Evolutionary conservation across 805 yeast genomes (phyloP), one percentile per base, ranked within the genome.

Genomic region (Saccharomycopsis schoenii): DNA sequence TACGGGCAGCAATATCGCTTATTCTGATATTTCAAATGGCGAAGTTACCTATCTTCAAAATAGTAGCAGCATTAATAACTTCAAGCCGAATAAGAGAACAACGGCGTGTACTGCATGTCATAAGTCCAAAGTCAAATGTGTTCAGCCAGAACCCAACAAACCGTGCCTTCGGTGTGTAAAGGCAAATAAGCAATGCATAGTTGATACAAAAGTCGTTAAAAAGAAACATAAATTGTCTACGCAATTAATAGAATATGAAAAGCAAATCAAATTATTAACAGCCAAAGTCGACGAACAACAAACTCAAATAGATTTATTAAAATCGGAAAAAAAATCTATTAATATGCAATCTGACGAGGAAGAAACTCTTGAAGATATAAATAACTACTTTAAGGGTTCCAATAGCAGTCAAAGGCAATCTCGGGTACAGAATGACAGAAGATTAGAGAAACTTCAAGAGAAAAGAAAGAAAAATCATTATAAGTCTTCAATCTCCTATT

Each of bases 91-190:
- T 14, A 47, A 14, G 21, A 47, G 84, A 57, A 72, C 85, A 0
- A 83, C 81, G 14, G 88, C 88, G 1, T 84, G 89, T 70, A 82
- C 80, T 65, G 76, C 82, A n/a, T 91, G 97, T 69, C 96, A 93
- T 67, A 71, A 88, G 0, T 77, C 89, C 58, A 91, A 91, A 69
- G 97, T 91, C 40, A 83, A 86, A 66, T 91, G 97, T 72, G 83
- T 86, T 8, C 94, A 96, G 0, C 76, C 85, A 1, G 85, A 85
- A 68, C 73, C 75, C 0, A 56, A 71, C 76, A 50, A 67, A 2
- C 83, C 92, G 0, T 91, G 97, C 72, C 73, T 80, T 12, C 77
- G 97, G 51, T 91, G 97, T 68, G 64, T 80, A 25, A 87, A 83
- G 69, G 77, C 86, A 36, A 78, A 80, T 50, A 77, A 83, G 64